phyloP scores from a whole-genome alignment of 805 yeast genomes.

The Saccharomycopsis sp. region DNA sequence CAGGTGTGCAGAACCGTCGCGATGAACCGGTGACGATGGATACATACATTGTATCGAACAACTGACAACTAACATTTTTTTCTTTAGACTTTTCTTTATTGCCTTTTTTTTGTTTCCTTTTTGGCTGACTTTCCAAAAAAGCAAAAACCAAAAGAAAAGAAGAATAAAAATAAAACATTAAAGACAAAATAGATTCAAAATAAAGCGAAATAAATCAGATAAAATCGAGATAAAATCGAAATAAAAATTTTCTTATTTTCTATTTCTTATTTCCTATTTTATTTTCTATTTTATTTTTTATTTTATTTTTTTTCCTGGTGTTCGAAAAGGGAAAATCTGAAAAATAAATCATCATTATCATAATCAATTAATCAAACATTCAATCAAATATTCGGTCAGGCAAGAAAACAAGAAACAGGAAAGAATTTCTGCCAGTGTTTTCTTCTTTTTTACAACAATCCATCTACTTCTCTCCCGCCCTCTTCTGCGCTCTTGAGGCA shows the following conservation, averaged over 20 bases:
- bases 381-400: background rate
- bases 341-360: background rate
- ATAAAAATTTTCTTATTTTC: background rate
- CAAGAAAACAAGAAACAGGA: background rate
- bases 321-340: background rate
- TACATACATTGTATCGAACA: background rate
- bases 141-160: background rate
- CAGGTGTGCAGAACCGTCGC: background rate
- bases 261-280: background rate
- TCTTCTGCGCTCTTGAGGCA: background rate
- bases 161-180: background rate
- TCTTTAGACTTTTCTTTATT: background rate
- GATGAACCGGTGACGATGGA: background rate
- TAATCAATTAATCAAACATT: background rate
- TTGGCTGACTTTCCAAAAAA: slow-evolving; percentile 1
- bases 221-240: background rate
- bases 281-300: too few species aligned
- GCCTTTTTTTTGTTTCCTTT: background rate
- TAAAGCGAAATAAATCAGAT: background rate
- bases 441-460: background rate
- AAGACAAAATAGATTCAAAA: background rate
- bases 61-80: background rate
- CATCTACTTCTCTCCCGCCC: background rate
- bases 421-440: background rate
- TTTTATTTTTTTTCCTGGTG: background rate